phyloP scores from a whole-genome alignment of 441 rosid species.

The Brassica hybrid region DNA sequence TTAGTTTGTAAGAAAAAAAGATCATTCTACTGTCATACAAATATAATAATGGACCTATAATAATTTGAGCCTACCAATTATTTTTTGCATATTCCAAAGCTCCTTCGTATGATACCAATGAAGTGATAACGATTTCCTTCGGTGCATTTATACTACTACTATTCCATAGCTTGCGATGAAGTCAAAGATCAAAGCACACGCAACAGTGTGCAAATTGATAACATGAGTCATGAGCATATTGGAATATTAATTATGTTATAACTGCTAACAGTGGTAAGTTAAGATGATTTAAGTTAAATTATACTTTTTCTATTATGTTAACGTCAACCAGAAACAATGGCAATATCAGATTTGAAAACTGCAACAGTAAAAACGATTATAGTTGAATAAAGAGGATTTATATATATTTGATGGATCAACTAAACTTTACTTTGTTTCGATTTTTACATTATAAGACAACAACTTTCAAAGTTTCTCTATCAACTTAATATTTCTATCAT shows the following conservation, averaged over 20 bases:
- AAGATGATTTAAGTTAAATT: no score
- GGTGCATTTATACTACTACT: conserved; percentile 18
- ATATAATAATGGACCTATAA: no score
- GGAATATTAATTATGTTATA: no score
- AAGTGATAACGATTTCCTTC: conserved; percentile 30
- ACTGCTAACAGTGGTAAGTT: no score
- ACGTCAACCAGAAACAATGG: no score
- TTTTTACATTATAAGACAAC: not conserved
- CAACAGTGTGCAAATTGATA: no score
- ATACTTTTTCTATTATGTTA: no score
- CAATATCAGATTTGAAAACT: no score
- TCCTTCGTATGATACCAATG: conserved; percentile 29
- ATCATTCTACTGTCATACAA: no score
- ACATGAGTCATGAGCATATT: no score
- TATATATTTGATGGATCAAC: not conserved
- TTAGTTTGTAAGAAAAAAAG: not conserved
- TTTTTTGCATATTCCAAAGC: conserved; percentile 19
- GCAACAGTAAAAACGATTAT: no score
- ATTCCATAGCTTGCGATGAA: conserved; percentile 8
- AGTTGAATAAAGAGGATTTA: not conserved
- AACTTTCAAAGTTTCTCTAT: not conserved
- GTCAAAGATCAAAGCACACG: conserved; percentile 25
- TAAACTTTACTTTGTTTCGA: not conserved
- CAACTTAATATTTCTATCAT: not conserved
- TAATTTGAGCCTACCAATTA: not conserved